These are phyloP conservation scores for Henningerozyma blattae DNA, from an alignment of 805 yeast species.

Conservation along the genomic window DNA sequence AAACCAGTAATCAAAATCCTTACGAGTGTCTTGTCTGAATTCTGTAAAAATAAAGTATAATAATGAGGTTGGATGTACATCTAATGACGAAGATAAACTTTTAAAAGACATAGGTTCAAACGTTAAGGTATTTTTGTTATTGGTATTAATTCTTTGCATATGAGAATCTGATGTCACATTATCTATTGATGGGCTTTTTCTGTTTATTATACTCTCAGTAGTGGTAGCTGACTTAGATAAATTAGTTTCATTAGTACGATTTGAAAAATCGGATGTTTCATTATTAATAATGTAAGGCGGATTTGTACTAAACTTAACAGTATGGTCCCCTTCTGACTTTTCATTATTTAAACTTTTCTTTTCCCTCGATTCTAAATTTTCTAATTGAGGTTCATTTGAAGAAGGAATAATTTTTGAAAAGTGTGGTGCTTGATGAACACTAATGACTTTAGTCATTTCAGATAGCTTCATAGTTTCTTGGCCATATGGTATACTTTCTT, in stretches of 20 bases:
- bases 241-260: too few relatives aligned
- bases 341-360: too few relatives aligned
- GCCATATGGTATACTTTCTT: not conserved
- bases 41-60: not conserved
- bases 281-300: slow-evolving; percentile 17
- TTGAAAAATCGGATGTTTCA: too few relatives aligned
- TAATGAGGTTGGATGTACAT: not conserved
- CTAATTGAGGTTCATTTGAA: not conserved
- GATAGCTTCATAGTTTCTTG: slow-evolving; percentile 11
- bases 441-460: slow-evolving; percentile 24
- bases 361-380: too few relatives aligned
- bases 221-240: too few relatives aligned
- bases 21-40: not conserved
- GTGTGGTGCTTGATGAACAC: slow-evolving; percentile 14
- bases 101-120: not conserved
- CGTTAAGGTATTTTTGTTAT: too few relatives aligned
- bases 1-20: not conserved
- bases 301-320: slow-evolving; percentile 16
- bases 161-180: too few relatives aligned
- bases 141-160: too few relatives aligned
- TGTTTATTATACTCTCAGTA: too few relatives aligned
- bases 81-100: not conserved
- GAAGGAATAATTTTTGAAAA: not conserved
- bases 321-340: not conserved
- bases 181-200: too few relatives aligned